Conservation (phyloP, 177 flowering plant species). For the Vitis hybrid region DNA sequence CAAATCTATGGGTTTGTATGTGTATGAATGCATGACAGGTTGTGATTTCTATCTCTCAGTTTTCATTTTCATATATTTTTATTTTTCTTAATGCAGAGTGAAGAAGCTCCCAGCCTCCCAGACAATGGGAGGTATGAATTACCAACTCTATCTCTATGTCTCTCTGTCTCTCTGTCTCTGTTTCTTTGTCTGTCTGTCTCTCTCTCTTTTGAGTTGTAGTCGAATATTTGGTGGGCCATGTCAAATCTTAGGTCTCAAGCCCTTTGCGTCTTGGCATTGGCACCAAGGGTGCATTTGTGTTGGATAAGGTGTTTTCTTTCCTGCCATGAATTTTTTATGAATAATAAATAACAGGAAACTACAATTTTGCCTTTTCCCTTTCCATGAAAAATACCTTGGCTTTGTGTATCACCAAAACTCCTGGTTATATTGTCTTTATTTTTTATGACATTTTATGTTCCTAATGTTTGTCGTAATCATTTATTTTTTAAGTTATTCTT, state of each 20-base stretch:
- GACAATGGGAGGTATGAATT: slow-evolving; percentile 18
- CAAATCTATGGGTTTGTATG: not conserved
- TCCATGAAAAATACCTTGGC: too few relatives aligned
- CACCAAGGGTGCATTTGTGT: not conserved
- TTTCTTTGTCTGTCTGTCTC: not conserved
- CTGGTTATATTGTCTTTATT: not conserved
- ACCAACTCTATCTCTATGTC: too few relatives aligned
- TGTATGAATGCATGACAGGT: not conserved
- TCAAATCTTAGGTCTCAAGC: not conserved
- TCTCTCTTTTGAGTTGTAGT: not conserved
- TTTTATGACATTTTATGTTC: not conserved
- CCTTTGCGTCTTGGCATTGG: not conserved
- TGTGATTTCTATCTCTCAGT: not conserved
- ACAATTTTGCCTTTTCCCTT: too few relatives aligned
- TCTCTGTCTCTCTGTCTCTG: not conserved
- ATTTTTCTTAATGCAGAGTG: slow-evolving; percentile 16
- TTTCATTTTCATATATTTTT: not conserved
- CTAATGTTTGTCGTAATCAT: not conserved
- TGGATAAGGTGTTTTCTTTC: not conserved
- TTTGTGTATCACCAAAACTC: too few relatives aligned
- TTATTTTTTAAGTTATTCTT: not conserved
- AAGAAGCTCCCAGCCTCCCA: slow-evolving; percentile 10
- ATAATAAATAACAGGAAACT: too few relatives aligned
- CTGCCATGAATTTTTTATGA: too few relatives aligned
- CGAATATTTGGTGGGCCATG: not conserved